Percentiles rank a stretch among this genome's conserved stretches.
Conservation (phyloP, 495 filamentous ascomycete genomes). For the Cladorrhinum samala region DNA sequence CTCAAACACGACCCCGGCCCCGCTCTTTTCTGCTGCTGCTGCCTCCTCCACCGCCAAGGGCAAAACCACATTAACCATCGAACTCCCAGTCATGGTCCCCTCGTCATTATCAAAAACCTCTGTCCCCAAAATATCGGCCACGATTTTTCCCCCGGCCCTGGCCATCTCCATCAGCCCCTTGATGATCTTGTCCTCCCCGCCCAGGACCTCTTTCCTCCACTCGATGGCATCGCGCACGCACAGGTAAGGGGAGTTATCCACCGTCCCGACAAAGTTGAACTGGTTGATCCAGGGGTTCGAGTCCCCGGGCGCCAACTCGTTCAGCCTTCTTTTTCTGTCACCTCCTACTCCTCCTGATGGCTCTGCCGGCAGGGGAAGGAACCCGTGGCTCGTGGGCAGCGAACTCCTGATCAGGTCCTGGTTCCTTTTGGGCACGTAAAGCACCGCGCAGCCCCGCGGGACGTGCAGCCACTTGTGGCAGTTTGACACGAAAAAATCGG, state of each 20-base stretch:
- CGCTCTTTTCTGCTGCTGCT: conserved; percentile 17
- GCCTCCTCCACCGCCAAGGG: conserved; percentile 44
- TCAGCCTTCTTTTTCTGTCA: conserved; percentile 25
- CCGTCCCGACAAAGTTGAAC: conserved; percentile 74
- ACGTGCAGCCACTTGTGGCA: conserved; percentile 89
- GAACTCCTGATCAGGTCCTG: conserved; percentile 68
- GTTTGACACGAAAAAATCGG: conserved; percentile 82
- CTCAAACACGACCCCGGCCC: conserved; percentile 24
- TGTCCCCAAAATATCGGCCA: conserved; percentile 61
- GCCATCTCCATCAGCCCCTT: conserved; percentile 54
- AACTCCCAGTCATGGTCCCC: conserved; percentile 37
- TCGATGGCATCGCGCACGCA: conserved; percentile 63
- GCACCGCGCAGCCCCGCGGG: conserved; percentile 72
- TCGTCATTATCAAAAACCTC: conserved; percentile 58
- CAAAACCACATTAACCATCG: conserved; percentile 66
- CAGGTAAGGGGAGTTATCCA: conserved; percentile 64
- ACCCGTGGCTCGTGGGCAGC: conserved; percentile 66
- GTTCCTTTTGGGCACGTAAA: conserved; percentile 70
- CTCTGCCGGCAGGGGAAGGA: conserved; percentile 29
- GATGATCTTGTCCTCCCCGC: conserved; percentile 66
- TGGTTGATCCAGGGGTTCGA: conserved; percentile 58
- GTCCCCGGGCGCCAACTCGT: conserved; percentile 39
- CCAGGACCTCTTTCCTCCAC: conserved; percentile 61
- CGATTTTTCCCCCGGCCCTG: conserved; percentile 48
- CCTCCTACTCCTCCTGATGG: background rate